A percentile compares a stretch with the other conserved stretches of the same genome.
Evolutionary conservation across 495 filamentous ascomycete species (phyloP).

Genomic region (Paragyromitra xinjiangensis): DNA sequence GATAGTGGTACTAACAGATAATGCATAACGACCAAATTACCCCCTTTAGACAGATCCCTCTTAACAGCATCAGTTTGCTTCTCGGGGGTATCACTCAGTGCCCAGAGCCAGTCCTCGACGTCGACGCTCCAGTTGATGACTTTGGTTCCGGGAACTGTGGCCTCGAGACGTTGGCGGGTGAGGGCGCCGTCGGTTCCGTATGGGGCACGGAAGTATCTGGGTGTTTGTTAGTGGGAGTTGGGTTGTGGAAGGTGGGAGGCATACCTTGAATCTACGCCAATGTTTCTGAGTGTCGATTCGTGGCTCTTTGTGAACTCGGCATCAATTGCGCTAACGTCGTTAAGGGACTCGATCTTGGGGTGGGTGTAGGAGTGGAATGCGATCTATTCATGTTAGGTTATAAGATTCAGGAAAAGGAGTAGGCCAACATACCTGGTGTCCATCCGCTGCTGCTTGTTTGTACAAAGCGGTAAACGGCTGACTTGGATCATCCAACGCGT

Average conservation of each 20-base stretch:
- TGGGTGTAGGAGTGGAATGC: constrained; percentile 79
- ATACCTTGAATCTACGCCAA: constrained; percentile 35
- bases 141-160: constrained; percentile 60
- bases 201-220: constrained; percentile 77
- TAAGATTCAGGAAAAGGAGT: background rate
- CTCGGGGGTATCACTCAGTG: constrained; percentile 65
- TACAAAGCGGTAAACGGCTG: constrained; percentile 70
- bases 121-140: constrained; percentile 78
- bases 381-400: constrained; percentile 61
- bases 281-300: constrained; percentile 17
- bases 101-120: constrained; percentile 81
- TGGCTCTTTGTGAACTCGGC: constrained; percentile 70
- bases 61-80: constrained; percentile 76
- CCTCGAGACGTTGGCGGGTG: constrained; percentile 71
- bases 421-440: constrained; percentile 66
- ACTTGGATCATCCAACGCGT: constrained; percentile 66
- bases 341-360: constrained; percentile 74
- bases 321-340: constrained; percentile 68
- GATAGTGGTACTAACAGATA: constrained; percentile 64
- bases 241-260: background rate
- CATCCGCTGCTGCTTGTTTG: constrained; percentile 67
- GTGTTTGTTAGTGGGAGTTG: constrained; percentile 19
- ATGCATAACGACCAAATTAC: constrained; percentile 80
- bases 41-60: constrained; percentile 70
- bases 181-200: constrained; percentile 79